A percentile compares a stretch with the other conserved stretches of the same genome.
Evolutionary conservation across 73 alveolate species (phyloP).

Genomic region (Halteria grandinella): DNA sequence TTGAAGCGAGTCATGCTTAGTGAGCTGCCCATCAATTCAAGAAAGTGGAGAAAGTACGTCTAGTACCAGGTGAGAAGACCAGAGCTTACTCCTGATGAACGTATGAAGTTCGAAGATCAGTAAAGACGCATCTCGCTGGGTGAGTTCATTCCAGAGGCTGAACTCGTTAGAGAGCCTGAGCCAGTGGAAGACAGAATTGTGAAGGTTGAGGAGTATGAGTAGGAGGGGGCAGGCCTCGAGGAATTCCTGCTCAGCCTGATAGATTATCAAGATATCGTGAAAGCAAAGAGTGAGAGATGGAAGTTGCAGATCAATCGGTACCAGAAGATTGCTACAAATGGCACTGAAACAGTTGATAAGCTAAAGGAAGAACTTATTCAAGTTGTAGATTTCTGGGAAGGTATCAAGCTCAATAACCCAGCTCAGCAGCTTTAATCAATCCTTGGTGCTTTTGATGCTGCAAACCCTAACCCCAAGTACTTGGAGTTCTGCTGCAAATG

Average conservation of each 20-base stretch:
- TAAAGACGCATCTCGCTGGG: slow-evolving; percentile 45
- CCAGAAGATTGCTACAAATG: slow-evolving; percentile 54
- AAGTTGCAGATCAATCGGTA: slow-evolving; percentile 50
- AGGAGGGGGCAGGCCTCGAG: slow-evolving; percentile 64
- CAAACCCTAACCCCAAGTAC: slow-evolving; percentile 71
- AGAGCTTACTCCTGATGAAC: slow-evolving; percentile 58
- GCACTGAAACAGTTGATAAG: slow-evolving; percentile 81
- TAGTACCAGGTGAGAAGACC: slow-evolving; percentile 41
- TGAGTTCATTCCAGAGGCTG: slow-evolving; percentile 63
- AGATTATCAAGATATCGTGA: slow-evolving; percentile 64
- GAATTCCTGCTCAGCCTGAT: slow-evolving; percentile 65
- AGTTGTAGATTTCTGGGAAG: slow-evolving; percentile 92
- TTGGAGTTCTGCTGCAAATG: slow-evolving; percentile 86
- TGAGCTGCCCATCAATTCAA: slow-evolving; percentile 53
- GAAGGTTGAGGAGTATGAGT: slow-evolving; percentile 51
- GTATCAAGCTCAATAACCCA: slow-evolving; percentile 74
- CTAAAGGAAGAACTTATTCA: slow-evolving; percentile 73
- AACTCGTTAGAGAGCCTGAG: slow-evolving; percentile 70
- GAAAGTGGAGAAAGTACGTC: slow-evolving; percentile 69
- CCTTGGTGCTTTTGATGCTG: slow-evolving; percentile 15
- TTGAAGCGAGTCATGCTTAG: slow-evolving; percentile 33
- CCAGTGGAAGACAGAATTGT: slow-evolving; percentile 65
- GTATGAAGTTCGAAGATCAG: slow-evolving; percentile 56
- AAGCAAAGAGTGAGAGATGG: slow-evolving; percentile 72
- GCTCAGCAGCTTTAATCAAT: background rate